phyloP scores from a whole-genome alignment of 1,284 basidiomycete species.

The Irpex rosettiformis region DNA sequence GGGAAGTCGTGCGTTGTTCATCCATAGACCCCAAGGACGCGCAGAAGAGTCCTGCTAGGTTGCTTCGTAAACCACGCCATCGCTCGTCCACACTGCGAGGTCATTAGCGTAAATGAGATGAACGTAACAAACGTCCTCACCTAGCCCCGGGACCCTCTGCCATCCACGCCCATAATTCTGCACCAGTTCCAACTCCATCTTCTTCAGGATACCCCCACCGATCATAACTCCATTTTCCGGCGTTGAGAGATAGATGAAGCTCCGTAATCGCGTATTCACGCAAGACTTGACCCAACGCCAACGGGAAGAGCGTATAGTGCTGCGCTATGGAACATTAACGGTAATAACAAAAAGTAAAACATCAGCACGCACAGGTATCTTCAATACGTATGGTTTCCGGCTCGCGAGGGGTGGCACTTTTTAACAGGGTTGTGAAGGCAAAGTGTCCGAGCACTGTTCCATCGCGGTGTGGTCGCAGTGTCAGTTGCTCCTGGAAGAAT shows the following conservation, averaged over 20 bases:
- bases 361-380: conserved; percentile 46
- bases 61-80: conserved; percentile 86
- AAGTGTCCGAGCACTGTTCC: conserved; percentile 86
- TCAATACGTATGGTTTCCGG: conserved; percentile 45
- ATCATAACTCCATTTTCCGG: conserved; percentile 88
- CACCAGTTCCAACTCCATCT: conserved; percentile 76
- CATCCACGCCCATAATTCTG: conserved; percentile 90
- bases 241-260: conserved; percentile 83
- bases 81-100: conserved; percentile 60
- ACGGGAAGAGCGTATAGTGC: conserved; percentile 83
- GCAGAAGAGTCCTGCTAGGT: conserved; percentile 91
- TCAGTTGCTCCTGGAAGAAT: conserved; percentile 68
- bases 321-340: conserved; percentile 44
- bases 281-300: conserved; percentile 83
- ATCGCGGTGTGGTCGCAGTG: conserved; percentile 74
- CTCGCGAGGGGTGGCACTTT: conserved; percentile 48
- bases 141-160: conserved; percentile 48
- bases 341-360: not conserved
- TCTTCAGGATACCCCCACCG: conserved; percentile 83
- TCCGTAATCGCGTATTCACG: conserved; percentile 83
- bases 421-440: conserved; percentile 70
- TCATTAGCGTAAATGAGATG: not conserved
- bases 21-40: conserved; percentile 83
- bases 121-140: conserved; percentile 34
- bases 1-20: conserved; percentile 67